Conservation (phyloP, 805 yeast species). For the Schwanniomyces occidentalis region DNA sequence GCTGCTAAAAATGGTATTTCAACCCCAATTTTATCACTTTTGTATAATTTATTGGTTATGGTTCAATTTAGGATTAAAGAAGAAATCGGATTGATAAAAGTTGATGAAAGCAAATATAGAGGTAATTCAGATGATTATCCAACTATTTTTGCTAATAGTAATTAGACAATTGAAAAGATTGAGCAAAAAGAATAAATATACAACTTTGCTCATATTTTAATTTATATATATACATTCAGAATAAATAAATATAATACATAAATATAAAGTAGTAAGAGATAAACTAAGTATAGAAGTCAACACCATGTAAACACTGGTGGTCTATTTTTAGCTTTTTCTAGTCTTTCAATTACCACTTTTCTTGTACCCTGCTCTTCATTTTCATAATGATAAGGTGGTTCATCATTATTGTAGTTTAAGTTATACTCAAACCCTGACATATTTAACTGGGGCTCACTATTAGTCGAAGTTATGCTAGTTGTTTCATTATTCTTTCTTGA, state of each 20-base stretch:
- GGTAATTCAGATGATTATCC: constrained; percentile 20
- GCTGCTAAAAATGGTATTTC: constrained; percentile 39
- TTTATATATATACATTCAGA: no score
- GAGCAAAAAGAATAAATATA: no score
- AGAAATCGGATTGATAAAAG: constrained; percentile 40
- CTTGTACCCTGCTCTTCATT: constrained; percentile 24
- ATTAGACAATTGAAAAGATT: not conserved
- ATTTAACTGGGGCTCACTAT: constrained; percentile 3
- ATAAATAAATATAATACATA: no score
- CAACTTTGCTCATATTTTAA: no score
- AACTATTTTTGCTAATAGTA: constrained; percentile 1
- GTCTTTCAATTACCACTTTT: constrained; percentile 58
- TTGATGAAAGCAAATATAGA: constrained; percentile 24
- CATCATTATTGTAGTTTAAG: constrained; percentile 10
- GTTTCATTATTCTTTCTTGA: not conserved
- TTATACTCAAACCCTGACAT: constrained; percentile 26
- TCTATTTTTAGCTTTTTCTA: constrained; percentile 52
- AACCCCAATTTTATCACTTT: constrained; percentile 58
- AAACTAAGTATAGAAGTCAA: no score
- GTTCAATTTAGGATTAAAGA: constrained; percentile 66
- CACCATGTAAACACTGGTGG: constrained; percentile 75
- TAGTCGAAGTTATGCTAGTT: constrained; percentile 7
- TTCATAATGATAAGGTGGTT: constrained; percentile 3
- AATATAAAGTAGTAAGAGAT: no score
- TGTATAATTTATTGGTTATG: constrained; percentile 61